phyloP scores from a whole-genome alignment of 2,329 filamentous ascomycete species.

The Volutella citrinella region DNA sequence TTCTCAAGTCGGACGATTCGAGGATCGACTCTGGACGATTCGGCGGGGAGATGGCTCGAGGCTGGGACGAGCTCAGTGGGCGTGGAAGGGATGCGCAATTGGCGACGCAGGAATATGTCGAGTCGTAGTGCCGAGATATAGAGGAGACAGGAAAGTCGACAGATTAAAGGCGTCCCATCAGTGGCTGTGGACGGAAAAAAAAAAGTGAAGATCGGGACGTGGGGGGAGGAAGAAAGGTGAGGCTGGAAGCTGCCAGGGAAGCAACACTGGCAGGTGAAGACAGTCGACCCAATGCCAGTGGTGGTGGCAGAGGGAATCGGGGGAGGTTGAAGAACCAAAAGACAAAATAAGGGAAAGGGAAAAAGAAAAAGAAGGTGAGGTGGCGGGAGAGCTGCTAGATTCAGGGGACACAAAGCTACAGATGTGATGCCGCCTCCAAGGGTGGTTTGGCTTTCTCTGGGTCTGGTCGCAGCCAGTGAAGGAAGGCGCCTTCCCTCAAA shows the following conservation, averaged over 20 bases:
- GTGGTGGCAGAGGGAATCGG: slow-evolving; percentile 10
- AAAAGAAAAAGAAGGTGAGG: slow-evolving; percentile 19
- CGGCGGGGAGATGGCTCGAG: slow-evolving; percentile 2
- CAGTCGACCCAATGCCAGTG: slow-evolving; percentile 11
- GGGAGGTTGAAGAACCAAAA: slow-evolving; percentile 15
- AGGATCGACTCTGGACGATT: slow-evolving; percentile 15
- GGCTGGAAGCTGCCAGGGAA: slow-evolving; percentile 16
- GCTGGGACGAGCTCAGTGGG: slow-evolving; percentile 3
- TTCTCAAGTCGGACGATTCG: no score
- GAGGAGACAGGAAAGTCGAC: no score
- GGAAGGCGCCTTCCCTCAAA: slow-evolving; percentile 15
- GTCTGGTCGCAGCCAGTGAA: slow-evolving; percentile 14
- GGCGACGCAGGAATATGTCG: slow-evolving; percentile 13
- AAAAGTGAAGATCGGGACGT: no score
- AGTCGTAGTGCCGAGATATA: slow-evolving; percentile 13
- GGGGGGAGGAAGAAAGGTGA: slow-evolving; percentile 10
- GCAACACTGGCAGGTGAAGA: slow-evolving; percentile 12
- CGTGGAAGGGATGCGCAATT: slow-evolving; percentile 4
- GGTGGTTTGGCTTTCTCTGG: neutral
- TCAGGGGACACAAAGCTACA: slow-evolving; percentile 27
- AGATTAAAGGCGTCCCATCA: slow-evolving; percentile 23
- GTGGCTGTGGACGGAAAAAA: slow-evolving; percentile 12
- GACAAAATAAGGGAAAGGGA: slow-evolving; percentile 11
- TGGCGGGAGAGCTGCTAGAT: no score
- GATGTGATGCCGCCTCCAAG: no score